Conservation (phyloP, 2,329 filamentous ascomycete species). For the Talaromyces sp. region DNA sequence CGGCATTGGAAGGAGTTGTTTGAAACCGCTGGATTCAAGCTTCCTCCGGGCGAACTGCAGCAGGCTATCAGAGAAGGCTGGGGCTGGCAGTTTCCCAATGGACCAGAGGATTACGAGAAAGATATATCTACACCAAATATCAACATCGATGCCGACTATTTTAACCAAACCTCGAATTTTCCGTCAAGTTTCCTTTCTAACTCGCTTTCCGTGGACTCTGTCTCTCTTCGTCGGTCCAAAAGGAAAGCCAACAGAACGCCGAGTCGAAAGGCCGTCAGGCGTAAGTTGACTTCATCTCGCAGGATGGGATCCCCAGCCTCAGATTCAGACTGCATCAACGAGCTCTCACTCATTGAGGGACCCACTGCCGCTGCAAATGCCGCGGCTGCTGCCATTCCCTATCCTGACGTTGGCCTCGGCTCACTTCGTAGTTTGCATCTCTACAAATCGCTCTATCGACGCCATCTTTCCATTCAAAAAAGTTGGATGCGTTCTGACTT, state of each 20-base stretch:
- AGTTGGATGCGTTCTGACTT: slow-evolving; percentile 84
- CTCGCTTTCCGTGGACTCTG: slow-evolving; percentile 23
- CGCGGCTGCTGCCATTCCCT: slow-evolving; percentile 76
- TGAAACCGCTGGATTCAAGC: slow-evolving; percentile 73
- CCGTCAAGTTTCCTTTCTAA: slow-evolving; percentile 27
- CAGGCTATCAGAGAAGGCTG: slow-evolving; percentile 86
- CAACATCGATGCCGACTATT: slow-evolving; percentile 38
- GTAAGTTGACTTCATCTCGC: slow-evolving; percentile 46
- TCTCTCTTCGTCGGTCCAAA: slow-evolving; percentile 39
- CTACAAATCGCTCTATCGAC: slow-evolving; percentile 93
- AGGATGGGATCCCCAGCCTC: slow-evolving; percentile 36
- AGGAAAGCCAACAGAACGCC: slow-evolving; percentile 48
- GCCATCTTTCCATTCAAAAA: slow-evolving; percentile 83
- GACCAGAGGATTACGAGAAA: slow-evolving; percentile 70
- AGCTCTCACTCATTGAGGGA: slow-evolving; percentile 63
- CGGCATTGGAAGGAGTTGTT: slow-evolving; percentile 93
- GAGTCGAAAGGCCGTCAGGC: slow-evolving; percentile 55
- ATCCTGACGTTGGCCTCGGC: slow-evolving; percentile 74
- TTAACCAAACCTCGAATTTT: slow-evolving; percentile 21
- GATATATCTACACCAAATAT: slow-evolving; percentile 58
- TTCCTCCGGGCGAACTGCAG: slow-evolving; percentile 78
- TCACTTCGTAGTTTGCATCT: slow-evolving; percentile 81
- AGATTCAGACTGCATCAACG: slow-evolving; percentile 45
- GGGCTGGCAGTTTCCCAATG: slow-evolving; percentile 92
- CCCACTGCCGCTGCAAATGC: slow-evolving; percentile 80